phyloP scores from a whole-genome alignment of 768 basidiomycete species.

The Boletus barrowsii region DNA sequence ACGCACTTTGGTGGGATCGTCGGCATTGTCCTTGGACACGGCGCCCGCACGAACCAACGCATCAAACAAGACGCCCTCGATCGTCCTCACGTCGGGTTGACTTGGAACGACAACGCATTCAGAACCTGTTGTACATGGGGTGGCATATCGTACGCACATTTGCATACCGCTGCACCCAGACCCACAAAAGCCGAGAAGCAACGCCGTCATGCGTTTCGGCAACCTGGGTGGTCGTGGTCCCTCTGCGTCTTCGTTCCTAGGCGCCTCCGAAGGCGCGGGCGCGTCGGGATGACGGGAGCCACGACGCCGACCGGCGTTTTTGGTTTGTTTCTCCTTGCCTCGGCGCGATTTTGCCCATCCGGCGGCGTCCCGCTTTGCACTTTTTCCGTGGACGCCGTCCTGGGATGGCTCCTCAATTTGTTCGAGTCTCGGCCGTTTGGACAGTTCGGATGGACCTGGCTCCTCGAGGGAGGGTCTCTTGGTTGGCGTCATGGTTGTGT shows the following conservation, averaged over 20 bases:
- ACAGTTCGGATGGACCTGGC: background rate
- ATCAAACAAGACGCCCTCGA: conserved; percentile 86
- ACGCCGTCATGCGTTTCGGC: conserved; percentile 81
- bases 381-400: background rate
- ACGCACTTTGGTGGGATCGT: conserved; percentile 80
- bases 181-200: conserved; percentile 90
- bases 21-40: conserved; percentile 91
- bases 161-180: conserved; percentile 95
- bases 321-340: conserved; percentile 37
- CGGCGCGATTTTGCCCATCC: conserved; percentile 34
- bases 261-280: conserved; percentile 19
- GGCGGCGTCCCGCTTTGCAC: conserved; percentile 24
- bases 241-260: conserved; percentile 15
- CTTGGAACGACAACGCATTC: conserved; percentile 32
- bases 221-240: conserved; percentile 49
- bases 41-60: conserved; percentile 88
- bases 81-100: conserved; percentile 71
- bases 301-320: conserved; percentile 39
- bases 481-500: background rate
- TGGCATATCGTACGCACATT: conserved; percentile 57
- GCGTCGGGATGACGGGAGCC: conserved; percentile 38
- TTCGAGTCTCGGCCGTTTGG: conserved; percentile 15
- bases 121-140: background rate
- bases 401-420: background rate
- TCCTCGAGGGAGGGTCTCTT: conserved; percentile 7